Conservation (phyloP, 1,139 yeast genomes). For the Eremothecium gossypii region DNA sequence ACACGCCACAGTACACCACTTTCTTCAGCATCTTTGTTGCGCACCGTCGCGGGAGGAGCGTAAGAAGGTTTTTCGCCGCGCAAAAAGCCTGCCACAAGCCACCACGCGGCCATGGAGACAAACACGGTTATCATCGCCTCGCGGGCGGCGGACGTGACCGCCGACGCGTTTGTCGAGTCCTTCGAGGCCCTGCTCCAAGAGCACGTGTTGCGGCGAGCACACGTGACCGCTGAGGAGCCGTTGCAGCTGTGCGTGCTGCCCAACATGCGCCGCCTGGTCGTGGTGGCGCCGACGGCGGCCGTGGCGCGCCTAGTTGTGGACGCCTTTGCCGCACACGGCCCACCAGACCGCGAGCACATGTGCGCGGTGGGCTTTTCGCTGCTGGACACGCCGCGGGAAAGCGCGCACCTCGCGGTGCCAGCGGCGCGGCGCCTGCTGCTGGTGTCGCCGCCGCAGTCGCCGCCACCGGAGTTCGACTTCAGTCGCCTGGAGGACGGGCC, state of each 20-base stretch:
- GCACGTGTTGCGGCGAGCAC: constrained; percentile 7
- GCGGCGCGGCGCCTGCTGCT: constrained; percentile 28
- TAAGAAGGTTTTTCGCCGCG: no score
- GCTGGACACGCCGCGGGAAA: constrained; percentile 11
- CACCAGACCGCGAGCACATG: not conserved
- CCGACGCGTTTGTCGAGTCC: constrained; percentile 4
- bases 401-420: constrained; percentile 29
- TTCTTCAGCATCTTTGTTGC: constrained; percentile 14
- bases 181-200: constrained; percentile 11
- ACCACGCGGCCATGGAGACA: constrained; percentile 7
- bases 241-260: constrained; percentile 15
- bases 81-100: not conserved
- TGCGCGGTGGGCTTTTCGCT: constrained; percentile 9
- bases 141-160: constrained; percentile 6
- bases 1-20: constrained; percentile 69
- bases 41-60: no score
- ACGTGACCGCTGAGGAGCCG: constrained; percentile 11
- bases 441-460: constrained; percentile 36
- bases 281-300: constrained; percentile 15
- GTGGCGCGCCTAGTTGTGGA: constrained; percentile 10
- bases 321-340: not conserved
- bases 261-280: constrained; percentile 14
- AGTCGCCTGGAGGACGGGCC: constrained; percentile 32
- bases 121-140: constrained; percentile 20
- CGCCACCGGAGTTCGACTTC: constrained; percentile 34